phyloP scores from a whole-genome alignment of 1,284 basidiomycete genomes.

The Coniferiporia weirii region DNA sequence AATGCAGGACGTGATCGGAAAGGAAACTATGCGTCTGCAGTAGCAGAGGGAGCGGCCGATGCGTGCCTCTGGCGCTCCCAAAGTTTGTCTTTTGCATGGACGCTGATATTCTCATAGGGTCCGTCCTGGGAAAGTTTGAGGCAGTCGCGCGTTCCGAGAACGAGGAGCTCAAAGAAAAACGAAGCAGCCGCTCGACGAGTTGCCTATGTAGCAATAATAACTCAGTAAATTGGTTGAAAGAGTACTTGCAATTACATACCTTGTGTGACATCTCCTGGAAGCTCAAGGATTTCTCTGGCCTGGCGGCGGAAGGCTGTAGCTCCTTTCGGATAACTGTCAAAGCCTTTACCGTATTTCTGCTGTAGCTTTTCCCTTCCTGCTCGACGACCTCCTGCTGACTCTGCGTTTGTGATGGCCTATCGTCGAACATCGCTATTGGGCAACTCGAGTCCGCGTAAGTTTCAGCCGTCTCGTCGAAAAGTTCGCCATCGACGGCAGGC shows the following conservation, averaged over 20 bases:
- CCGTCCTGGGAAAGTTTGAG: conserved; percentile 71
- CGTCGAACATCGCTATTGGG: conserved; percentile 81
- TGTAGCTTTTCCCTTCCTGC: conserved; percentile 69
- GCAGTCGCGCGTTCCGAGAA: conserved; percentile 89
- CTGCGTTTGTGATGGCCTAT: conserved; percentile 47
- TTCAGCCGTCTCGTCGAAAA: conserved; percentile 52
- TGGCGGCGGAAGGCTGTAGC: conserved; percentile 49
- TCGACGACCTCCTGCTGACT: conserved; percentile 34
- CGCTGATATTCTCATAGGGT: conserved; percentile 83
- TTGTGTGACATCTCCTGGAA: conserved; percentile 74
- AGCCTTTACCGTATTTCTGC: conserved; percentile 89
- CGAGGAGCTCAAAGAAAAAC: conserved; percentile 97
- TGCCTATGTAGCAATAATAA: conserved; percentile 43
- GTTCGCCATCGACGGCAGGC: conserved; percentile 48
- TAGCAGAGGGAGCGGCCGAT: conserved; percentile 35
- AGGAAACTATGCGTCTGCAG: background rate
- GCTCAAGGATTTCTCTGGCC: conserved; percentile 56
- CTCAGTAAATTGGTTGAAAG: background rate
- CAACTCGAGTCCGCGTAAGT: conserved; percentile 66
- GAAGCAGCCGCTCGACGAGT: conserved; percentile 87
- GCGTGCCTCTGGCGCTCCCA: conserved; percentile 66
- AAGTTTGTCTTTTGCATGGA: conserved; percentile 78
- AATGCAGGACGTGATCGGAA: conserved; percentile 21
- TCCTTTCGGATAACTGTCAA: conserved; percentile 78
- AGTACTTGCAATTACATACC: conserved; percentile 37